Evolutionary conservation across 805 yeast genomes (phyloP).

Genomic region (Lachancea thermotolerans): DNA sequence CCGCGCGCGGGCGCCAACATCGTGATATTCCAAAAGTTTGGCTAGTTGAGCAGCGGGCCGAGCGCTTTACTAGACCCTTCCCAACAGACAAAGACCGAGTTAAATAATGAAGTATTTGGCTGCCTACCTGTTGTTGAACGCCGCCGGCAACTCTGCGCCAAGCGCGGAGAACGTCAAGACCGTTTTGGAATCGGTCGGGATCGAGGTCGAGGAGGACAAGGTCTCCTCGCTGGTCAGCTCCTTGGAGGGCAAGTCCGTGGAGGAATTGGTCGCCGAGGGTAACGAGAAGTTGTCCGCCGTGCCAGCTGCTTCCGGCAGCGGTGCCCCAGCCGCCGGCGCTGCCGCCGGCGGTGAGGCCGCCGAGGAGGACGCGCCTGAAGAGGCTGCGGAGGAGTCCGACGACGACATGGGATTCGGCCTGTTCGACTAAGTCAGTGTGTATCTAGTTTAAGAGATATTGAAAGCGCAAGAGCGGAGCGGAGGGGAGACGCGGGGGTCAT

Average conservation of each 20-base stretch:
- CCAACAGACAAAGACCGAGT: conserved; percentile 1
- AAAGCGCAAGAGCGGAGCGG: no score
- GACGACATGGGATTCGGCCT: conserved; percentile 95
- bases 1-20: no score
- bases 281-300: conserved; percentile 93
- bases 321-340: conserved; percentile 65
- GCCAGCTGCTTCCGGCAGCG: conserved; percentile 97
- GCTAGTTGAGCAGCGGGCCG: not conserved
- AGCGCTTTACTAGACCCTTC: not conserved
- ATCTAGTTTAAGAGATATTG: no score
- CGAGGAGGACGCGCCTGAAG: conserved; percentile 66
- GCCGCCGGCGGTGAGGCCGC: conserved; percentile 68
- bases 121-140: conserved; percentile 96
- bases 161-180: conserved; percentile 85
- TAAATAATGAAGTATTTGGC: conserved; percentile 89
- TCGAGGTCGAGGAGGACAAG: conserved; percentile 89
- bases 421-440: conserved; percentile 67
- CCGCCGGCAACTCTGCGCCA: conserved; percentile 95
- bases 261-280: conserved; percentile 91
- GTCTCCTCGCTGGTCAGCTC: conserved; percentile 72
- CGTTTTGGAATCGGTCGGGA: conserved; percentile 90
- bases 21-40: not conserved
- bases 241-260: conserved; percentile 88
- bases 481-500: no score
- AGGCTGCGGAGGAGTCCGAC: conserved; percentile 57